Base-by-base conservation (phyloP, 495 filamentous ascomycete species). In the Trichoderma parareesei region DNA sequence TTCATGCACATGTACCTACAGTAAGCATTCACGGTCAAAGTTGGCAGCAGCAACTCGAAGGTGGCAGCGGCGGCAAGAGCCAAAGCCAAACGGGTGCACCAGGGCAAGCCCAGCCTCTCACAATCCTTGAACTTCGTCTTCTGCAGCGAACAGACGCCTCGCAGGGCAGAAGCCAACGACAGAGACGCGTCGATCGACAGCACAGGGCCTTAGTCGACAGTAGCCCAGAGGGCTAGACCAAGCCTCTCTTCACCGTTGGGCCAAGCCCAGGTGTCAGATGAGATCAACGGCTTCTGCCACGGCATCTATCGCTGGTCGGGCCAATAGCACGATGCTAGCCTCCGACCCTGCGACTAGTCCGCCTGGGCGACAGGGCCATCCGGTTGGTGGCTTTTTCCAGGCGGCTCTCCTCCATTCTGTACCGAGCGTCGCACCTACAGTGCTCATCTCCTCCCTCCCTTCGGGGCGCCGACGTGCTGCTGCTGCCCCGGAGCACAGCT, bases 351-450 rank as follows among this genome's bases (percentile, higher is more conserved):
- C 16, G 7, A 20, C 46, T 49, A 49, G 46, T 18, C 46, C 46
- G 46, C 46, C 49, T 10, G n/a, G 5, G 27, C 53, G 27, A 35
- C 53, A 38, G 53, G 53, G 53, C 37, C 5, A 14, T 35, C 27
- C 53, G 20, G 53, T 57, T 57, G 53, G 53, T 57, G 53, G 53
- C 53, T 57, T 57, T 57, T 57, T 57, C 53, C 53, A 35, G 37
- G 37, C 53, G 53, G 53, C 18, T n/a, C 2, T 37, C 53, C 27
- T 57, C 53, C 53, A 57, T 57, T 3, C 53, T 27, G 8, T 57
- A 11, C 53, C 53, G 8, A 57, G 27, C 11, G 53, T 57, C 53
- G 20, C 53, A 57, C 53, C 20, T 57, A 57, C 9, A 57, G 53
- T 35, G 53, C 53, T 13, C 8, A 37, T 57, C 53, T 57, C 3